phyloP scores from a whole-genome alignment of 2,329 filamentous ascomycete species.

The Calonectria montana region DNA sequence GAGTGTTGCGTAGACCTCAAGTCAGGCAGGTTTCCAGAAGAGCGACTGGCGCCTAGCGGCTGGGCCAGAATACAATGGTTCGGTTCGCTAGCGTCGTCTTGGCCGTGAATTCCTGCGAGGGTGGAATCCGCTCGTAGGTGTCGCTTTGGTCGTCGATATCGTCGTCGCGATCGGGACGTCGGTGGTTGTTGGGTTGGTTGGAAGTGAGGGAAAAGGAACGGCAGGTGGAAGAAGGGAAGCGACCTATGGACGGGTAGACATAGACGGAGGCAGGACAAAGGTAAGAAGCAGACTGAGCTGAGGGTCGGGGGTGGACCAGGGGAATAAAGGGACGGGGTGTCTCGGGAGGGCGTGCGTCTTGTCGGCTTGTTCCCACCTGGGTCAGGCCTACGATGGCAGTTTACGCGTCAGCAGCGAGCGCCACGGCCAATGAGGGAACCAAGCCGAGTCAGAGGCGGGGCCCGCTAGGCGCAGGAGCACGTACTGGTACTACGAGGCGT shows the following conservation, averaged over 20 bases:
- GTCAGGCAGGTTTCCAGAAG: constrained; percentile 37
- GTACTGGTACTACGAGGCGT: constrained; percentile 40
- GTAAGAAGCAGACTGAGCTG: constrained; percentile 39
- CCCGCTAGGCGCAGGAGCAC: constrained; percentile 39
- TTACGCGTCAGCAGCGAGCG: constrained; percentile 52
- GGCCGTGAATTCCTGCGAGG: constrained; percentile 11
- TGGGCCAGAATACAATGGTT: constrained; percentile 20
- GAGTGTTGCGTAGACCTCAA: constrained; percentile 40
- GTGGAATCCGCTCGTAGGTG: constrained; percentile 22
- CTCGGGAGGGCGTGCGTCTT: constrained; percentile 46
- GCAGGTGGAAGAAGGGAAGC: constrained; percentile 34
- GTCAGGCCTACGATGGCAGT: constrained; percentile 46
- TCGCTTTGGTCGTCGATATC: constrained; percentile 20
- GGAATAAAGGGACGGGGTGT: constrained; percentile 49
- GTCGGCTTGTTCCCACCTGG: constrained; percentile 40
- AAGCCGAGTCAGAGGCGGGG: constrained; percentile 32
- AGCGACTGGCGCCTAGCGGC: constrained; percentile 35
- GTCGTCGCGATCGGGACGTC: constrained; percentile 17
- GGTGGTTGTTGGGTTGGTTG: constrained; percentile 32
- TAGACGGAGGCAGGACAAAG: constrained; percentile 27
- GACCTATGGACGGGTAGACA: constrained; percentile 27
- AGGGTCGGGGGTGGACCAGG: constrained; percentile 46
- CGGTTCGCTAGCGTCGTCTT: constrained; percentile 33
- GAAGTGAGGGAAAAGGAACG: constrained; percentile 32
- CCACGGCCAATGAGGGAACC: constrained; percentile 44